These are phyloP conservation scores for Lasiodiplodia gonubiensis DNA, from an alignment of 2,329 filamentous ascomycete species.

Conservation along the genomic window DNA sequence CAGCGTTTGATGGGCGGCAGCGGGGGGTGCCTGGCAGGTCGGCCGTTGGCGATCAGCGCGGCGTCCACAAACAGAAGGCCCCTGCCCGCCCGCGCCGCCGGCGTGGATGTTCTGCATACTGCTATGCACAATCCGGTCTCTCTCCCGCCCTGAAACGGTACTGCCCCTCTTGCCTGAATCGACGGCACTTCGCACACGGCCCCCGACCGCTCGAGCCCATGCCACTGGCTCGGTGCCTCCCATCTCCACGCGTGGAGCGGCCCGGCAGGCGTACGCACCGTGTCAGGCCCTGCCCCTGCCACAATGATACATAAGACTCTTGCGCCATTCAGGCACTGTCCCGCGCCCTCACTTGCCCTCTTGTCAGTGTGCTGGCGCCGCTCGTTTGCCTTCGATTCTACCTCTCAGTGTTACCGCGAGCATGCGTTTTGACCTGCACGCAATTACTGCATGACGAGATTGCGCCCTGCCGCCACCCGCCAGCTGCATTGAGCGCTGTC, in stretches of 20 bases:
- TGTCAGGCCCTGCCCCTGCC: slow-evolving; percentile 18
- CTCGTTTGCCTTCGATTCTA: slow-evolving; percentile 18
- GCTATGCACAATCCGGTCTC: slow-evolving; percentile 17
- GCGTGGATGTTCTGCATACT: slow-evolving; percentile 20
- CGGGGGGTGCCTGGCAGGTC: background rate
- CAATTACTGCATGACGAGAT: slow-evolving; percentile 22
- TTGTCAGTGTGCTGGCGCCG: slow-evolving; percentile 13
- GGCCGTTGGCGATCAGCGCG: background rate
- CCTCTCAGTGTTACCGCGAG: slow-evolving; percentile 1
- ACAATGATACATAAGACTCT: slow-evolving; percentile 21
- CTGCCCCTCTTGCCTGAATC: slow-evolving; percentile 23
- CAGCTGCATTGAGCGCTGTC: slow-evolving; percentile 16
- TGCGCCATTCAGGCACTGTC: slow-evolving; percentile 18
- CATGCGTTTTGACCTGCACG: background rate
- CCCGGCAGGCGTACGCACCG: slow-evolving; percentile 6
- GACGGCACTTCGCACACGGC: background rate
- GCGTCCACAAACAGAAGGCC: slow-evolving; percentile 15
- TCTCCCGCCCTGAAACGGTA: slow-evolving; percentile 23
- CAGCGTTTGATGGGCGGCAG: background rate
- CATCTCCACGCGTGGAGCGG: slow-evolving; percentile 25
- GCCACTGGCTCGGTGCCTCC: background rate
- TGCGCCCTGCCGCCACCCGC: slow-evolving; percentile 16
- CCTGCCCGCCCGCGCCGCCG: slow-evolving; percentile 13
- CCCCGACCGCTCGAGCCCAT: background rate
- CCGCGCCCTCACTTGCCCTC: background rate